Evolutionary conservation across 257 asterid species (phyloP), one percentile per base, ranked within the genome.

Genomic region (Buddleja alternifolia): DNA sequence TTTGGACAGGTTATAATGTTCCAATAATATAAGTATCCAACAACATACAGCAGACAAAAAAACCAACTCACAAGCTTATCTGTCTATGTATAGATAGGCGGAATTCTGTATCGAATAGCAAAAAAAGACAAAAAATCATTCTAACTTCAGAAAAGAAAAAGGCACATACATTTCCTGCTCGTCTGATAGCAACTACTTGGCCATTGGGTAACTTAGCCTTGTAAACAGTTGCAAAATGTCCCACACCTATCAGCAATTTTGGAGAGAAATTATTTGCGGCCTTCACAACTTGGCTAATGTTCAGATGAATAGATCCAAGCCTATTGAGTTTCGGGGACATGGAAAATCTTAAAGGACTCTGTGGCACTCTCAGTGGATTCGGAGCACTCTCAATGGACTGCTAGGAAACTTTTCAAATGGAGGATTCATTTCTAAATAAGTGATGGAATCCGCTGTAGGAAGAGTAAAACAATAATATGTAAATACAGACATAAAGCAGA

Each of bases 321-420:
- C 96, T 80, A 63, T 75, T 88, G 63, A 92, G 96, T 78, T 90
- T 85, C 0, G 97, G 97, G 5, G 99, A 89, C 93, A 84, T 85
- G 63, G 96, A 84, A 81, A 94, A 91, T 80, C 96, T 82, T 10
- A 97, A 87, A 56, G 97, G 96, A 73, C 97, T 93, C n/a, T 95
- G 92, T 0, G 96, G 97, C 64, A 90, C 88, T 72, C 95, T 84
- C 52, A 86, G 51, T 59, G 95, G 92, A 75, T 95, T 87, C n/a
- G n/a, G n/a, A n/a, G 97, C n/a, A 82, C 88, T 69, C 89, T 74
- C 60, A 75, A 60, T 47, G 92, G 92, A 72, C 92, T 88, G 23
- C 81, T 80, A 7, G 85, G 5, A 1, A 29, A 29, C 34, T 29
- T 29, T 29, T 29, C 34, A 29, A 29, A 29, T 29, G 34, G 34